Evolutionary conservation across 2,329 filamentous ascomycete genomes (phyloP), one percentile per base, ranked within the genome.

Genomic region (Fusarium gaditjirri): DNA sequence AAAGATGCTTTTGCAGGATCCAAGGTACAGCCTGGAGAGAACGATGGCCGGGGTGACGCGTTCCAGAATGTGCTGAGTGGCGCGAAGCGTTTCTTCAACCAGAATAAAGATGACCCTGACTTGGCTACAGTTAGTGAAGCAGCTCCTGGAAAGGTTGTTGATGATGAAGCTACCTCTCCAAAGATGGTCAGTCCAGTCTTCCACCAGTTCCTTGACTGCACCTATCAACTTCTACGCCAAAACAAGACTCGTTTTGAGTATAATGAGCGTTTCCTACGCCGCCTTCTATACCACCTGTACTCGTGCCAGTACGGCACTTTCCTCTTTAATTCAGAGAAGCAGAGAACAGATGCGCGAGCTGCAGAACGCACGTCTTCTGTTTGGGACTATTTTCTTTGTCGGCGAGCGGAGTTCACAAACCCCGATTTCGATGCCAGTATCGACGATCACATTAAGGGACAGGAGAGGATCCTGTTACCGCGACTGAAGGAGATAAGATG

Each of bases 281-380:
- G 96, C 25, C 85, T 99, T 6, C 86, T 98, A 4, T 99, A 98
- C 79, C 96, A 99, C 80, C 88, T 97, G 3, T 95, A 98, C 79
- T 95, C 95, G 1, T 97, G 95, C 74, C 96, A 99, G 80, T 99
- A 98, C 72, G 96, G 96, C 49, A 98, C 95, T 0, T 99, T 99
- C 80, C 86, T 99, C 9, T 97, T 93, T 82, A 98, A 99, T 83
- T 97, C 90, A 61, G 96, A 99, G 80, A 96, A 94, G 78, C 93
- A 97, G 77, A 91, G 96, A 7, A 84, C 89, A 21, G 92, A 96
- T 46, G 88, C 89, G 27, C 87, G 86, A 33, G 90, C 93, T 2
- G 84, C 86, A 42, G 91, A 94, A 75, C 87, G 89, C 59, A 97
- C 94, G 7, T 88, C 92, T 7, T 97, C 94, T 27, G 96, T 98